Conservation (phyloP, 116 monocot genomes). For the Cymodocea nodosa region DNA sequence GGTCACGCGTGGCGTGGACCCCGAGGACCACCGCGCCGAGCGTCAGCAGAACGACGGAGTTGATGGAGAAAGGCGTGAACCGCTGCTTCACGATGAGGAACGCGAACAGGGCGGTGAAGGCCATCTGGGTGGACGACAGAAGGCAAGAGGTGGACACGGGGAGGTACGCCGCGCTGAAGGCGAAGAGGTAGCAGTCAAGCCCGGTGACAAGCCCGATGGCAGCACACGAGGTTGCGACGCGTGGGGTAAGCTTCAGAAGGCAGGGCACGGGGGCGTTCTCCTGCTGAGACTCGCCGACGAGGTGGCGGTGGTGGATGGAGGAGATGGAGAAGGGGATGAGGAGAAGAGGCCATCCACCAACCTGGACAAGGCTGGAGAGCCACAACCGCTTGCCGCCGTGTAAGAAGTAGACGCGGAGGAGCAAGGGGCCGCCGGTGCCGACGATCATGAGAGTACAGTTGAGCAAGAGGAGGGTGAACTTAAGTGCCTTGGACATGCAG, state of each 20-base stretch:
- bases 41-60: conserved; percentile 42
- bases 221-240: conserved; percentile 1
- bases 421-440: conserved; percentile 12
- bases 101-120: conserved; percentile 16
- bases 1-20: conserved; percentile 9
- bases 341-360: conserved; percentile 16
- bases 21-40: conserved; percentile 37
- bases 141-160: conserved; percentile 12
- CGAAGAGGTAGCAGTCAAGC: conserved; percentile 6
- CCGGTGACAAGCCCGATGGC: conserved; percentile 13
- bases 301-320: neutral
- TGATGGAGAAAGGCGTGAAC: conserved; percentile 32
- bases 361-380: conserved; percentile 15
- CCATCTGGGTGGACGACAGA: conserved; percentile 13
- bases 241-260: neutral
- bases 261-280: no score
- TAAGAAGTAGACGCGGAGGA: conserved; percentile 26
- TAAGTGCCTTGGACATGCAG: no score
- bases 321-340: conserved; percentile 13
- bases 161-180: conserved; percentile 10
- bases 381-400: conserved; percentile 16
- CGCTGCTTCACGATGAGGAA: conserved; percentile 19
- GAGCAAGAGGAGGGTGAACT: conserved; percentile 1
- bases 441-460: conserved; percentile 15
- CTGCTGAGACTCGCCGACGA: neutral